A percentile compares a stretch with the other conserved stretches of the same genome.
Conservation (phyloP, 2,329 filamentous ascomycete species). For the Colletotrichum plurivorum region DNA sequence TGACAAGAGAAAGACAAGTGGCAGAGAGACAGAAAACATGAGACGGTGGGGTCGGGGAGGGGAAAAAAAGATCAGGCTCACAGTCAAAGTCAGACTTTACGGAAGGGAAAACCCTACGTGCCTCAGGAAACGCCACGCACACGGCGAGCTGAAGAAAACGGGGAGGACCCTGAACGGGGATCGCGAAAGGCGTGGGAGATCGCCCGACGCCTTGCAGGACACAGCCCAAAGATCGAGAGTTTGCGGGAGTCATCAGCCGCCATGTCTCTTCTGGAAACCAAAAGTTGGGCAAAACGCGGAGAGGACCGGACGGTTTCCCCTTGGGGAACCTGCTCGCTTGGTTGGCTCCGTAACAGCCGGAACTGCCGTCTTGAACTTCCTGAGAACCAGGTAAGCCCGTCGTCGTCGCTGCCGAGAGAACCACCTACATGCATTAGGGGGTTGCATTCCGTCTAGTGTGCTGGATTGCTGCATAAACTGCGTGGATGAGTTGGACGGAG, state of each 20-base stretch:
- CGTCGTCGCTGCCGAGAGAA: no score
- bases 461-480: no score
- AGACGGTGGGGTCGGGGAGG: slow-evolving; percentile 9
- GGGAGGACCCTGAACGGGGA: slow-evolving; percentile 20
- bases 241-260: slow-evolving; percentile 35
- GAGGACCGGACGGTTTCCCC: background rate
- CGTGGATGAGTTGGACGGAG: no score
- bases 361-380: slow-evolving; percentile 6
- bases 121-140: no score
- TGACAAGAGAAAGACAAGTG: background rate
- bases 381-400: no score
- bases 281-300: no score
- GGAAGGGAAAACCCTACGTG: background rate
- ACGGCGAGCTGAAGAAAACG: slow-evolving; percentile 27
- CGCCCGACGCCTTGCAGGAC: slow-evolving; percentile 1
- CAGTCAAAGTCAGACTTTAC: slow-evolving; percentile 1
- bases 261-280: slow-evolving; percentile 5
- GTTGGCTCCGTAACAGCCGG: slow-evolving; percentile 32
- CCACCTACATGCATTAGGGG: no score
- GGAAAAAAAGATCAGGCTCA: no score
- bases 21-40: background rate
- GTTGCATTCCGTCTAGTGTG: no score
- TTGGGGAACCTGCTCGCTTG: slow-evolving; percentile 1
- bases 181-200: slow-evolving; percentile 19
- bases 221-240: slow-evolving; percentile 34